These are phyloP conservation scores for Colletotrichum lentis DNA, from an alignment of 2,329 filamentous ascomycete species.

Conservation along the genomic window DNA sequence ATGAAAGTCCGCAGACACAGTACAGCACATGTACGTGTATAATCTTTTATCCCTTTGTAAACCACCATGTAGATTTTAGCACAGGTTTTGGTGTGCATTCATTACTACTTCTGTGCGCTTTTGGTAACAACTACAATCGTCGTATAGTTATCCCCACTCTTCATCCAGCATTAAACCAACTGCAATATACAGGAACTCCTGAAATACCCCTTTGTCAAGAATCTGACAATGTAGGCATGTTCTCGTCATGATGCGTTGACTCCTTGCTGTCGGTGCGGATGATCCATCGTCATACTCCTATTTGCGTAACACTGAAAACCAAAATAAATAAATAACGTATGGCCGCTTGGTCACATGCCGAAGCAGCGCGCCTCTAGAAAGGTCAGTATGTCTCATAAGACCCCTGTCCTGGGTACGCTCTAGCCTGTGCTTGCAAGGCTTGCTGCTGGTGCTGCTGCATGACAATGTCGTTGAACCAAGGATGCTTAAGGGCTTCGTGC, in stretches of 20 bases:
- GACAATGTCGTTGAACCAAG: constrained; percentile 85
- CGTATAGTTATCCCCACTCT: background rate
- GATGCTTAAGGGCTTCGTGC: constrained; percentile 84
- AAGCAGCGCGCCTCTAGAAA: constrained; percentile 6
- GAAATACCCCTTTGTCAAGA: constrained; percentile 3
- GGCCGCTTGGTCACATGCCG: constrained; percentile 19
- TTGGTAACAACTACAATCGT: background rate
- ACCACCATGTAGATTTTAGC: background rate
- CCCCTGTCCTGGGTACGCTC: constrained; percentile 51
- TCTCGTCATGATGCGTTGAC: background rate
- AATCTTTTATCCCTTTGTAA: background rate
- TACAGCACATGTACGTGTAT: background rate
- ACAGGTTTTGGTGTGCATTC: background rate
- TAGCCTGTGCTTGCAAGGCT: constrained; percentile 54
- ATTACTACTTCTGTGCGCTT: background rate
- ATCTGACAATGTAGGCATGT: background rate
- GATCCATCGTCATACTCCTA: background rate
- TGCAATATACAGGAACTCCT: constrained; percentile 3
- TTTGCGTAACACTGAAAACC: constrained; percentile 37
- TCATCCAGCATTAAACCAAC: background rate
- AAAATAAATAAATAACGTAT: constrained; percentile 44
- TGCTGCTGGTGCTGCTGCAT: constrained; percentile 62
- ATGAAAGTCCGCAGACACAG: background rate
- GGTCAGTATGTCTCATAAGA: constrained; percentile 42
- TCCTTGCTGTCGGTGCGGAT: constrained; percentile 2